These are phyloP conservation scores for Xylaria polymorpha DNA, from an alignment of 2,329 filamentous ascomycete genomes.

Conservation along the genomic window DNA sequence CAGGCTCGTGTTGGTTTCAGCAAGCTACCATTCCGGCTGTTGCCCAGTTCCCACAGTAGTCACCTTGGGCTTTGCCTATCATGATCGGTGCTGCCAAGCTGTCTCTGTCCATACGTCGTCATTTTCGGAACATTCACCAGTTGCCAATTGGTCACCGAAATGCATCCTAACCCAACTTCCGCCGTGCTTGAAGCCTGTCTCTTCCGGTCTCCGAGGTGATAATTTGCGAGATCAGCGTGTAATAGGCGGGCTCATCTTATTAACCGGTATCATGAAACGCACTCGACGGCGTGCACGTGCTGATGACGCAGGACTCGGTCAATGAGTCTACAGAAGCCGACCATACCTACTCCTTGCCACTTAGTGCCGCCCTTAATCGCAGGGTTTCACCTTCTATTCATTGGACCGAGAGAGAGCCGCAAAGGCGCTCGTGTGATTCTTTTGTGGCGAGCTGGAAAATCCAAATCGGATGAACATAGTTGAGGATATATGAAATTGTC, in stretches of 20 bases:
- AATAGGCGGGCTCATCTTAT: neutral
- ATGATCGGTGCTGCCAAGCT: constrained; percentile 20
- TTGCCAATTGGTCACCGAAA: constrained; percentile 15
- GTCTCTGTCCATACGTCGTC: constrained; percentile 17
- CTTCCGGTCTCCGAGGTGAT: constrained; percentile 9
- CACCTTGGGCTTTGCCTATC: constrained; percentile 9
- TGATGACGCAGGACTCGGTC: constrained; percentile 18
- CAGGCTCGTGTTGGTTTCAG: constrained; percentile 20
- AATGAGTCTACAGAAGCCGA: constrained; percentile 8
- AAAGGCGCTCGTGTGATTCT: constrained; percentile 28
- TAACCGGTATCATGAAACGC: constrained; percentile 19
- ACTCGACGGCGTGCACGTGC: constrained; percentile 11
- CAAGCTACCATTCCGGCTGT: neutral
- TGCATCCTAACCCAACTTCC: neutral
- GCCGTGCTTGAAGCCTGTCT: constrained; percentile 11
- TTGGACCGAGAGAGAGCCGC: constrained; percentile 25
- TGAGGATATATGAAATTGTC: neutral
- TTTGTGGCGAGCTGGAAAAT: constrained; percentile 23
- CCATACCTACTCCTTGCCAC: constrained; percentile 29
- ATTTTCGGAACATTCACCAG: constrained; percentile 2
- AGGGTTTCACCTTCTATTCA: constrained; percentile 2
- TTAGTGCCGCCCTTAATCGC: constrained; percentile 27
- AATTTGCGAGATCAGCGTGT: constrained; percentile 24
- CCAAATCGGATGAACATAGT: constrained; percentile 9
- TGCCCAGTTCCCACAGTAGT: constrained; percentile 22